Base-by-base conservation (phyloP, 495 filamentous ascomycete species). In the Hamigera avellanea region DNA sequence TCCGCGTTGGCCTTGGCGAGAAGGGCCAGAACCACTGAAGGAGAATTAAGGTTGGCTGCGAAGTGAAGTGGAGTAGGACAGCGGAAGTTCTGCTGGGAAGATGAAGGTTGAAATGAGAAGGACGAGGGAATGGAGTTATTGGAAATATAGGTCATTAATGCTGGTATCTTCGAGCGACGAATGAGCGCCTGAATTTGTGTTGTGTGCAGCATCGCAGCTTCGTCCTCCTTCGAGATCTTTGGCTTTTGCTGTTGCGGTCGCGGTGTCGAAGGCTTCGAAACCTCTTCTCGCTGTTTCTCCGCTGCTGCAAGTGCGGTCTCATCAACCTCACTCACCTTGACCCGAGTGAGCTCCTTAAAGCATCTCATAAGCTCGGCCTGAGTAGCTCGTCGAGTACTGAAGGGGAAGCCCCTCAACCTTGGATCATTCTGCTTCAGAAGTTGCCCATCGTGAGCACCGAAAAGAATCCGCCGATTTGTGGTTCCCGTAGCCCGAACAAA, bases 361-460 rank as follows among this genome's bases (percentile, higher is more conserved):
- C 78, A 75, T 14, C 87, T 75, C 83, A 95, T 87, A 1, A 98
- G 78, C 57, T 98, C 91, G 23, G 76, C 81, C 44, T 98, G 87
- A 0, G 91, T 98, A 2, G 91, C 86, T 16, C 91, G 70, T n/a
- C 89, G 75, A 8, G 91, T 98, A 59, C 73, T 93, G 58, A 98
- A 96, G 0, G 91, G 91, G 48, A 98, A 95, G 0, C 83, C 79
- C 29, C 93, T 72, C 44, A 91, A 67, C n/a, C 93, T 71, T 1
- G 78, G 67, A 48, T 98, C 91, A 46, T 87, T 91, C 27, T 75
- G 72, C 26, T 72, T 76, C 34, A 96, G 51, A 2, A 93, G 75
- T 49, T 95, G 85, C 2, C 75, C 83, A 2, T 96, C 88, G 52
- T 95, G 91, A 4, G 86, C 80, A 1, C 86, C 84, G 49, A 94